Percentiles rank a stretch among this genome's conserved stretches.
Evolutionary conservation across 495 filamentous ascomycete genomes (phyloP).

Genomic region (Hypoxylon subgilvum): DNA sequence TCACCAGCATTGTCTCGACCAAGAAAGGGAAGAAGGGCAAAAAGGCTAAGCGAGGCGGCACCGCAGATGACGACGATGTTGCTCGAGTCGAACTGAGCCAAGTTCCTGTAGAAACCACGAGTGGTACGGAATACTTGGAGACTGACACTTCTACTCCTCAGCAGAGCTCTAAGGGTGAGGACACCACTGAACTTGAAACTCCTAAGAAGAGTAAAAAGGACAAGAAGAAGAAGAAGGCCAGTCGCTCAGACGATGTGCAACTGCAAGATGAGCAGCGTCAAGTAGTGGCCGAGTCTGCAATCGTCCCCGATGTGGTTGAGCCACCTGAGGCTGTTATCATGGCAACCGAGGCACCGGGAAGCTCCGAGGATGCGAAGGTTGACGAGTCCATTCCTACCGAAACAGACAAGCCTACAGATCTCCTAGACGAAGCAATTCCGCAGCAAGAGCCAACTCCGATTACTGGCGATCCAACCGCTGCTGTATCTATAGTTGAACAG

Average conservation of each 20-base stretch:
- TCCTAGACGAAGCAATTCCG: not conserved
- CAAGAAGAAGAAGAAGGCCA: not conserved
- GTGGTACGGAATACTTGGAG: constrained; percentile 7
- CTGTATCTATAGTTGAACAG: not conserved
- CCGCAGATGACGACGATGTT: not conserved
- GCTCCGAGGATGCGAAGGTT: constrained; percentile 1
- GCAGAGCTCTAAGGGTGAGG: not conserved
- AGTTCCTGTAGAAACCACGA: not conserved
- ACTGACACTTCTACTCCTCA: constrained; percentile 11
- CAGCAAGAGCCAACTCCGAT: constrained; percentile 5
- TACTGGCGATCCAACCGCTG: not conserved
- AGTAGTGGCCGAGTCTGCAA: constrained; percentile 1
- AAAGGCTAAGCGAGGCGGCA: constrained; percentile 25
- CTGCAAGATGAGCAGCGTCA: constrained; percentile 9
- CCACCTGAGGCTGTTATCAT: not conserved
- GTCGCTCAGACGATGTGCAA: constrained; percentile 4
- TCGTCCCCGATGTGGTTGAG: not conserved
- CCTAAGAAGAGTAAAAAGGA: not conserved
- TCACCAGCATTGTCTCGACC: constrained; percentile 11
- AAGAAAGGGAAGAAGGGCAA: constrained; percentile 42
- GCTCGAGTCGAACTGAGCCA: constrained; percentile 17
- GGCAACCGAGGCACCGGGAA: constrained; percentile 4
- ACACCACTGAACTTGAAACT: constrained; percentile 2
- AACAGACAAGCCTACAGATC: constrained; percentile 21
- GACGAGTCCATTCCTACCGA: constrained; percentile 1